A percentile compares a stretch with the other conserved stretches of the same genome.
These are phyloP conservation scores for Vanderwaltozyma polyspora DNA, from an alignment of 805 yeast genomes.

Conservation along the genomic window DNA sequence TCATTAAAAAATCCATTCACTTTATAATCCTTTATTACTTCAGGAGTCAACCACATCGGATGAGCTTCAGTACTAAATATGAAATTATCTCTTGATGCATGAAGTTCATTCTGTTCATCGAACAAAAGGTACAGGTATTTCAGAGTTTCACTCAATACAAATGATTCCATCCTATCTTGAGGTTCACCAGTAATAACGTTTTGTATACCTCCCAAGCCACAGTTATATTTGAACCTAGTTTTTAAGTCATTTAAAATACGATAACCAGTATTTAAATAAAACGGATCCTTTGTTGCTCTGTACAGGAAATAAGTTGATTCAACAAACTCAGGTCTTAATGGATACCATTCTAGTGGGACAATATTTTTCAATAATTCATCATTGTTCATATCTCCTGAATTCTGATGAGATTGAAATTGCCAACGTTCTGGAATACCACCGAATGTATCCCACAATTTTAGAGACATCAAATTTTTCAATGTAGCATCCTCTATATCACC, in stretches of 20 bases:
- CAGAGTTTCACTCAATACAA: conserved; percentile 77
- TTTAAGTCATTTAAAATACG: conserved; percentile 47
- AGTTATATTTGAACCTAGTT: conserved; percentile 40
- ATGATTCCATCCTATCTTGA: conserved; percentile 85
- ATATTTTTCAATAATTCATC: background rate
- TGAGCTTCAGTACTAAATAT: conserved; percentile 86
- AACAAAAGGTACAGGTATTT: conserved; percentile 74
- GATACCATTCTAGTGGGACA: conserved; percentile 70
- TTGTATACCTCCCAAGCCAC: conserved; percentile 76
- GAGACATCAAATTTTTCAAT: conserved; percentile 45
- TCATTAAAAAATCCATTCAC: conserved; percentile 13
- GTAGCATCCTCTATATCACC: conserved; percentile 66
- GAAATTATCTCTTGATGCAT: conserved; percentile 29
- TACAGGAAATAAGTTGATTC: conserved; percentile 81
- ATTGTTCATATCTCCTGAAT: background rate
- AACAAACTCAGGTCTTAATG: conserved; percentile 81
- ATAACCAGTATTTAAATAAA: conserved; percentile 67
- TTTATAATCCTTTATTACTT: conserved; percentile 22
- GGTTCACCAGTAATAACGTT: conserved; percentile 50
- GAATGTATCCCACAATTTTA: conserved; percentile 70
- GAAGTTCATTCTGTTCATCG: conserved; percentile 54
- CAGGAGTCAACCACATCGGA: conserved; percentile 60
- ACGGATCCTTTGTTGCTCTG: conserved; percentile 76
- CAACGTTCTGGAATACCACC: conserved; percentile 87
- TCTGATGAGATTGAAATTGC: conserved; percentile 30